phyloP scores from a whole-genome alignment of 2,329 filamentous ascomycete genomes.

The Niveomyces coronatus region DNA sequence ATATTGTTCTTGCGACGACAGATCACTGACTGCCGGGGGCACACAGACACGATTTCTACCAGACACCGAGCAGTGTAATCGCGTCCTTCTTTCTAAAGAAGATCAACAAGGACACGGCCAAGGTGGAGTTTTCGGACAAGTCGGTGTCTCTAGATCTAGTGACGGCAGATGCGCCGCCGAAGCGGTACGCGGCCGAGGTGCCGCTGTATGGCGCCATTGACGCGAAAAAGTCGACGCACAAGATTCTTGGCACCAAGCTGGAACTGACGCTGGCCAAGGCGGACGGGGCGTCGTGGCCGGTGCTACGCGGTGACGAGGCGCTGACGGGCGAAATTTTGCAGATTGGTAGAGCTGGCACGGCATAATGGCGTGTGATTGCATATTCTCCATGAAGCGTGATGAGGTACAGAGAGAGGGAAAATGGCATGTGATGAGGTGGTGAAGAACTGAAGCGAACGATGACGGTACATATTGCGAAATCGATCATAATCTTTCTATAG shows the following conservation, averaged over 20 bases:
- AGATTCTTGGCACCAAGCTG: constrained; percentile 80
- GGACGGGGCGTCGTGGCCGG: constrained; percentile 73
- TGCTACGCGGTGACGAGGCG: constrained; percentile 67
- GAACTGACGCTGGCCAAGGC: constrained; percentile 66
- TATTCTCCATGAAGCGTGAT: too few species aligned
- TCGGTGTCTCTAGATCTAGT: constrained; percentile 67
- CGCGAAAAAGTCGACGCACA: constrained; percentile 61
- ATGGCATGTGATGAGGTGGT: not conserved
- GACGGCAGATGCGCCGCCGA: constrained; percentile 67
- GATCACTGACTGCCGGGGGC: not conserved
- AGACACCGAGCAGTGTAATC: constrained; percentile 75
- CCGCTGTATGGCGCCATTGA: constrained; percentile 72
- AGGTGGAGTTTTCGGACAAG: constrained; percentile 55
- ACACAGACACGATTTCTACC: constrained; percentile 73
- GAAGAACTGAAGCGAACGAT: not conserved
- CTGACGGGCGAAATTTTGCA: constrained; percentile 72
- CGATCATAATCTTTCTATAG: too few species aligned
- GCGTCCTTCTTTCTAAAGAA: constrained; percentile 95
- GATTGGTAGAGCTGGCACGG: constrained; percentile 66
- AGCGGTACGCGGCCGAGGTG: constrained; percentile 67
- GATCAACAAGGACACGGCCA: constrained; percentile 73
- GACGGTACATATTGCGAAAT: too few species aligned
- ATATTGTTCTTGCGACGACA: too few species aligned
- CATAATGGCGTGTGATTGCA: constrained; percentile 15
- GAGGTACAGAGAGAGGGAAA: not conserved